phyloP scores from a whole-genome alignment of 805 yeast species.

The Cyberlindnera samutprakarnensis region DNA sequence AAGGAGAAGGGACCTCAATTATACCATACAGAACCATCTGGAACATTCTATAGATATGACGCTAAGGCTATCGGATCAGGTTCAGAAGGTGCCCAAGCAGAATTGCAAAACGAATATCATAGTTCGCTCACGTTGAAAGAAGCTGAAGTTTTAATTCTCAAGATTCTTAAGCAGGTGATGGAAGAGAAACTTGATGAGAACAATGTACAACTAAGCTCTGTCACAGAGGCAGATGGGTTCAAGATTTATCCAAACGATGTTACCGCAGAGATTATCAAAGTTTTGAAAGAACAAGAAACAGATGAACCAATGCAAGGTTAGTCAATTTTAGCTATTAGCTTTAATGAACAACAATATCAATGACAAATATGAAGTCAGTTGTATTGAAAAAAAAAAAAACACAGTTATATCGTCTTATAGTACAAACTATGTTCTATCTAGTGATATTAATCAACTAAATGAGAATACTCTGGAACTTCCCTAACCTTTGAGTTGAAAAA shows the following conservation, averaged over 20 bases:
- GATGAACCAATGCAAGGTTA: slow-evolving; percentile 28
- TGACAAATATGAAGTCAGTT: slow-evolving; percentile 10
- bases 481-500: slow-evolving; percentile 74
- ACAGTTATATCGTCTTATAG: too few species aligned
- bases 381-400: too few species aligned
- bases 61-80: slow-evolving; percentile 99
- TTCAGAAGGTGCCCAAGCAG: slow-evolving; percentile 98
- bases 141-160: slow-evolving; percentile 84
- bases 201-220: slow-evolving; percentile 92
- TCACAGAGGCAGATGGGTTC: slow-evolving; percentile 82
- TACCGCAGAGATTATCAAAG: slow-evolving; percentile 74
- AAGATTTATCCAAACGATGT: slow-evolving; percentile 75
- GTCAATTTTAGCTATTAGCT: not conserved
- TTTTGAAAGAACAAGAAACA: slow-evolving; percentile 61
- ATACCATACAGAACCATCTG: slow-evolving; percentile 98
- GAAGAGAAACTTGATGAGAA: slow-evolving; percentile 95
- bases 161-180: slow-evolving; percentile 95
- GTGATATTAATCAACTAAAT: slow-evolving; percentile 34
- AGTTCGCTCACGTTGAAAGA: slow-evolving; percentile 84
- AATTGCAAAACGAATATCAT: slow-evolving; percentile 93
- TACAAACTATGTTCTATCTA: not conserved
- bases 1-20: slow-evolving; percentile 91
- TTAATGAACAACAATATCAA: not conserved
- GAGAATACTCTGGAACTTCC: slow-evolving; percentile 90
- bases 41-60: slow-evolving; percentile 94